These are phyloP conservation scores for Copromyces sp. DNA, from an alignment of 495 filamentous ascomycete genomes.

Conservation along the genomic window DNA sequence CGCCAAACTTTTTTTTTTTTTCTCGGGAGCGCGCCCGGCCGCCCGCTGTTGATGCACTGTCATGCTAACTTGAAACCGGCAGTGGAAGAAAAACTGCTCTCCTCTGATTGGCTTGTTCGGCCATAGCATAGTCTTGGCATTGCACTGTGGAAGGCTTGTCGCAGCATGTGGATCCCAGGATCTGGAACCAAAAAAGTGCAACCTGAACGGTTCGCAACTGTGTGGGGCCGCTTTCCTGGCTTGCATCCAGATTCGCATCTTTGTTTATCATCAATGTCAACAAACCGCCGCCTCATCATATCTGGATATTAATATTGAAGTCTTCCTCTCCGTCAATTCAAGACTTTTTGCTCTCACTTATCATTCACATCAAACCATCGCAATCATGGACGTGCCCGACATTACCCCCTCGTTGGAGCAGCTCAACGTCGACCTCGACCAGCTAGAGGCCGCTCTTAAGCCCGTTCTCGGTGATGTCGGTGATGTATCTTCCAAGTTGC, in stretches of 20 bases:
- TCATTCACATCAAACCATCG: neutral
- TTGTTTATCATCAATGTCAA: neutral
- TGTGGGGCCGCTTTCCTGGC: neutral
- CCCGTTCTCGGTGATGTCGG: conserved; percentile 55
- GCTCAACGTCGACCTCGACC: conserved; percentile 66
- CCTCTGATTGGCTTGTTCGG: neutral
- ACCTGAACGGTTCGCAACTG: neutral
- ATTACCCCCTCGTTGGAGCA: conserved; percentile 50
- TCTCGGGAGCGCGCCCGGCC: neutral
- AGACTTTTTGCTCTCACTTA: neutral
- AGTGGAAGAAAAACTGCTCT: neutral
- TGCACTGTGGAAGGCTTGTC: neutral
- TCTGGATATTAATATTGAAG: neutral
- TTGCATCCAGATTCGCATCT: neutral
- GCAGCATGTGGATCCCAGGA: neutral
- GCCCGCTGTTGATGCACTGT: neutral
- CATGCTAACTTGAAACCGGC: neutral
- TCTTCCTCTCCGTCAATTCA: no score
- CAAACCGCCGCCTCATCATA: neutral
- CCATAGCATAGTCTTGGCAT: neutral
- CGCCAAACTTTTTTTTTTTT: neutral
- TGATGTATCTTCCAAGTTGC: conserved; percentile 64
- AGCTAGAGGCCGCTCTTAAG: conserved; percentile 59
- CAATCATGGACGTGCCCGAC: conserved; percentile 32
- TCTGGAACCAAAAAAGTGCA: neutral